A percentile compares a stretch with the other conserved stretches of the same genome.
These are phyloP conservation scores for Chaetomium globosum DNA, from an alignment of 2,329 filamentous ascomycete species.

Conservation along the genomic window DNA sequence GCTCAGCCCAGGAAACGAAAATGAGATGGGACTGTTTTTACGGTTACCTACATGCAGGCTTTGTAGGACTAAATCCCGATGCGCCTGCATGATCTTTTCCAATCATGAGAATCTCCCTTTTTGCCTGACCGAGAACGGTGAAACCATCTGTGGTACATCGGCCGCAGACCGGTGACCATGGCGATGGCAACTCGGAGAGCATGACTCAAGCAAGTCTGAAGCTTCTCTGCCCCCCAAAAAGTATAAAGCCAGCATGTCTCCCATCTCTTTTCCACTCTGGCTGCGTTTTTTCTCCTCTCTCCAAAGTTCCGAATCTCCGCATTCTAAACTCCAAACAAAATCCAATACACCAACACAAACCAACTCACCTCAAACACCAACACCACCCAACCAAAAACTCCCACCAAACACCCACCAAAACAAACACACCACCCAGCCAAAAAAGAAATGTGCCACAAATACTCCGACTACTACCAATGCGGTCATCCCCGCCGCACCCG, in stretches of 20 bases:
- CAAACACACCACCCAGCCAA: not conserved
- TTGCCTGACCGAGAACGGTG: not conserved
- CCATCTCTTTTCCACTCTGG: too few species aligned
- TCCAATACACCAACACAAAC: not conserved
- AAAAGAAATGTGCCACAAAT: slow-evolving; percentile 16
- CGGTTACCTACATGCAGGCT: not conserved
- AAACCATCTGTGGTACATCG: not conserved
- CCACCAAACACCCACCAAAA: not conserved
- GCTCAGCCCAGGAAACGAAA: not conserved
- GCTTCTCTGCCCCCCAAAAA: not conserved
- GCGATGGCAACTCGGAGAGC: not conserved
- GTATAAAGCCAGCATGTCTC: not conserved
- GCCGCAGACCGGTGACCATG: not conserved
- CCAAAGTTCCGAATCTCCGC: too few species aligned
- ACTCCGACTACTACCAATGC: slow-evolving; percentile 20
- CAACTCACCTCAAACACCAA: not conserved
- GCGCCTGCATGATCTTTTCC: not conserved
- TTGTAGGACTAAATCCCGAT: not conserved
- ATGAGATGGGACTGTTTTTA: not conserved
- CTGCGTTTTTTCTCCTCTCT: too few species aligned
- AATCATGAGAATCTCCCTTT: not conserved
- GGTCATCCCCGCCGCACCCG: slow-evolving; percentile 10
- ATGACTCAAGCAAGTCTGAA: not conserved
- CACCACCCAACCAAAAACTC: not conserved
- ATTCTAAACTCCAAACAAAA: too few species aligned